Evolutionary conservation across 2,329 filamentous ascomycete genomes (phyloP), one percentile per base, ranked within the genome.

Genomic region (Xylariaceae sp.): DNA sequence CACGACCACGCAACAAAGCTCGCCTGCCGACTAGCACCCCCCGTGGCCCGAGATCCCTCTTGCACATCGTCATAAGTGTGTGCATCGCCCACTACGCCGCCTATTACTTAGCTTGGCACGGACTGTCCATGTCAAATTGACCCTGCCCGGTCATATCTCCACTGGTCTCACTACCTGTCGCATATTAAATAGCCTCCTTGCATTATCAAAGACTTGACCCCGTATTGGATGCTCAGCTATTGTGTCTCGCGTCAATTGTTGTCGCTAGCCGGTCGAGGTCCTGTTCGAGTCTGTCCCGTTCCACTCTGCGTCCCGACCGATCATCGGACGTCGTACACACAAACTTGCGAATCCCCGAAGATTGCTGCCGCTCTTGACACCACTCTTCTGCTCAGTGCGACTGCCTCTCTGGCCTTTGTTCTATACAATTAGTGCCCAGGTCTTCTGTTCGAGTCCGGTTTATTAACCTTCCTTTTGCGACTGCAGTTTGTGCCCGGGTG

Each of bases 401-500:
- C 58, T 60, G 49, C 57, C 59, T 58, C 42, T 42, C 11, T 42
- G 49, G 53, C 48, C 51, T 48, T 57, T 57, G 18, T 42, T 8
- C 18, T 61, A 30, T 37, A 39, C 49, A 18, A 49, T 53, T 55
- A 44, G 17, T 11, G 39, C 53, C 30, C 23, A 35, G 53, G 34
- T 34, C 55, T 15, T 18, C 18, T 49, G 37, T 35, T 52, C 44
- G 9, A 23, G 35, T 57, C 18, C 48, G 30, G 30, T 17, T 9
- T 42, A 51, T 48, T 45, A 6, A 50, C 53, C 53, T 49, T 34
- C 62, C 61, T 64, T 65, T 58, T 68, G 69, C 63, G 67, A 65
- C 65, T 53, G 52, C 52, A 56, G 34, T 60, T 45, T 48, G 51
- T 56, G 54, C 51, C 60, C 60, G 76, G 80, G 79, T 75, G 76